These are phyloP conservation scores for Cyphellophora attinorum DNA, from an alignment of 2,329 filamentous ascomycete genomes.

Conservation along the genomic window DNA sequence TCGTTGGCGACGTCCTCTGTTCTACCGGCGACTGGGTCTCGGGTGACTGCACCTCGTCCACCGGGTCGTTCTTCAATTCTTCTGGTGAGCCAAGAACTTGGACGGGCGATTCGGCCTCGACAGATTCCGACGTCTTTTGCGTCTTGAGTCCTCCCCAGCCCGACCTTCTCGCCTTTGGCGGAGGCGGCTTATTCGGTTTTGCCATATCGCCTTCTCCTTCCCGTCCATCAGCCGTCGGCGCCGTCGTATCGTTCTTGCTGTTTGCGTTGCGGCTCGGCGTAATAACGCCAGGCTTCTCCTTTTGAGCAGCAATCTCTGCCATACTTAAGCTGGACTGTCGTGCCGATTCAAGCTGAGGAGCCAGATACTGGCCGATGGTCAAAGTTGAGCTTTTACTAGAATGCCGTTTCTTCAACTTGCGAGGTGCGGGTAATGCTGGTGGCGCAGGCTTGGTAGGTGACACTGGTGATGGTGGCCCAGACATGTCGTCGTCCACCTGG, in stretches of 20 bases:
- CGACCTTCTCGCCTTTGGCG: constrained; percentile 21
- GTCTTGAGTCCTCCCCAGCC: constrained; percentile 11
- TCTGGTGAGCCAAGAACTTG: too few relatives aligned
- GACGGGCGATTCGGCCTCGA: too few relatives aligned
- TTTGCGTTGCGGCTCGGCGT: constrained; percentile 56
- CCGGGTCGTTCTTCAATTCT: too few relatives aligned
- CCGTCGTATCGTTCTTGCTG: constrained; percentile 16
- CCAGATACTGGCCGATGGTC: constrained; percentile 19
- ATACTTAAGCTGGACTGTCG: constrained; percentile 68
- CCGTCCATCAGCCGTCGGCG: constrained; percentile 4
- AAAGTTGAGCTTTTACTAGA: constrained; percentile 21
- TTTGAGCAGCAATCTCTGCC: constrained; percentile 66
- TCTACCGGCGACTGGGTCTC: constrained; percentile 9
- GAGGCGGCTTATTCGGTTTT: constrained; percentile 18
- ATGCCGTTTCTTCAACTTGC: constrained; percentile 21
- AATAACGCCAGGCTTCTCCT: constrained; percentile 72
- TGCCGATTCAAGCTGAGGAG: constrained; percentile 47
- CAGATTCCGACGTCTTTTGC: constrained; percentile 5
- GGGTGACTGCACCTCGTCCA: too few relatives aligned
- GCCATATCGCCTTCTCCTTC: not conserved
- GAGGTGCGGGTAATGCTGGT: constrained; percentile 39
- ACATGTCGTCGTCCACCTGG: constrained; percentile 11
- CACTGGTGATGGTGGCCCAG: constrained; percentile 12
- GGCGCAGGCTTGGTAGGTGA: constrained; percentile 18
- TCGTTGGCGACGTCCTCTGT: not conserved